Base-by-base conservation (phyloP, 495 filamentous ascomycete genomes). In the Glonium stellatum region DNA sequence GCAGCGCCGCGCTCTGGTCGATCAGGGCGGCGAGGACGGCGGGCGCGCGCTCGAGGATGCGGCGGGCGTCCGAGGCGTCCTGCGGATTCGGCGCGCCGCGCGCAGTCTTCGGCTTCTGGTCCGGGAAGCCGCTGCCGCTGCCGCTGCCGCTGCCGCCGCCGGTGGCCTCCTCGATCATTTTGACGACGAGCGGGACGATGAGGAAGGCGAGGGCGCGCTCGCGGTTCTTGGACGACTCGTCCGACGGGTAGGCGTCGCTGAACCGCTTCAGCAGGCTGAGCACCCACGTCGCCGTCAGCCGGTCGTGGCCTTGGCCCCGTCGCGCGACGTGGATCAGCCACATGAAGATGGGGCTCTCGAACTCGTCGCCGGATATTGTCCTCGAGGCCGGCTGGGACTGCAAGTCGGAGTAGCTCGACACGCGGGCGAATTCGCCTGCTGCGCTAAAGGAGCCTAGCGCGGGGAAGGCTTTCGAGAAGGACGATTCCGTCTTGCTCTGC, bases 291-390 rank as follows among this genome's bases (percentile, higher is more conserved):
- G 95, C 88, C 79, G 86, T 86, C 53, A 96, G 72, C 25, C 89
- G 81, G 34, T 82, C 80, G 65, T 85, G 75, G 8, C 84, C 85
- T 47, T 72, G 73, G 52, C 82, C 79, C 12, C 81, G 80, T 62
- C 89, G 79, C 25, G 86, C 78, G 13, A 89, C 69, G 55, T 82
- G 77, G 27, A 97, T 80, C 12, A 98, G 82, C 88, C 90, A 97
- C 11, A 86, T 83, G 42, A 95, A 80, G 11, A 97, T 72, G 19
- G 87, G 81, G 59, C 83, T 95, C 63, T 96, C 92, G 15, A 63
- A 63, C 41, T 84, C 80, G 8, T 90, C 84, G 46, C 87, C 84
- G 0, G 73, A 57, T 8, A 78, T 69, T 1, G 58, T 59, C n/a
- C 59, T 39, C 46, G 59, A 46, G 18, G 59, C 54, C 31, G 53